Base-by-base conservation (phyloP, 1,139 yeast species). In the Yamadazyma diospyri region DNA sequence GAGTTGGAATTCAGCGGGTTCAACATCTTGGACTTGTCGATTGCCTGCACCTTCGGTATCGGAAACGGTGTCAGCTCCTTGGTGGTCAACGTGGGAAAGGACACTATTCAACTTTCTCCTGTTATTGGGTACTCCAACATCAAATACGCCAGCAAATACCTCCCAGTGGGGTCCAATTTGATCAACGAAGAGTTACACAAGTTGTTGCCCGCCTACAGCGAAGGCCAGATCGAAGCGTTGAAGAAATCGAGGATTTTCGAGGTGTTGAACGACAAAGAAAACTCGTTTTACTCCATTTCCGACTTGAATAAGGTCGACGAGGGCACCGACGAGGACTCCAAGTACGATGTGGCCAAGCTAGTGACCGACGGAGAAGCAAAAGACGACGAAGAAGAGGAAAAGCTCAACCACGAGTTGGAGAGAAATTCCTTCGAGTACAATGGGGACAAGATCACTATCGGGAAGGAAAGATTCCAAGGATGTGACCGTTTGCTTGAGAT, bases 401-500 rank as follows among this genome's bases (percentile, higher is more conserved):
- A 72, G 42, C 69, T 63, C 47, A 85, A 77, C 53, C 63, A 72
- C 22, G 82, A 81, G 51, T 53, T 79, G 38, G 89, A 81, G 51
- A 69, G 63, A 17, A 89, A 87, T 53, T 57, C 64, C 6, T 89
- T 88, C 51, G 55, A 65, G 19, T 95, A 83, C 53, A 57, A 66
- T 4, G 59, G 60, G 8, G 65, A 72, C 32, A 63, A 63, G 35
- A 52, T 84, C 12, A 64, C 64, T 16, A 78, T 92, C 7, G 97
- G 97, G 5, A 83, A 80, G 41, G 95, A 88, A 57, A 69, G 98
- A 46, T 92, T 92, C 59, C 81, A 76, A 50, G 97, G 96, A 1
- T 64, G 83, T 20, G 76, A 72, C 31, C 64, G 59, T 21, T 66
- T 92, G 34, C 68, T 89, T 26, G 65, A 62, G 5, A 50, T 56